A percentile compares a stretch with the other conserved stretches of the same genome.
Evolutionary conservation across 331 rosid genomes (phyloP).

Genomic region (Spiraea crenata): DNA sequence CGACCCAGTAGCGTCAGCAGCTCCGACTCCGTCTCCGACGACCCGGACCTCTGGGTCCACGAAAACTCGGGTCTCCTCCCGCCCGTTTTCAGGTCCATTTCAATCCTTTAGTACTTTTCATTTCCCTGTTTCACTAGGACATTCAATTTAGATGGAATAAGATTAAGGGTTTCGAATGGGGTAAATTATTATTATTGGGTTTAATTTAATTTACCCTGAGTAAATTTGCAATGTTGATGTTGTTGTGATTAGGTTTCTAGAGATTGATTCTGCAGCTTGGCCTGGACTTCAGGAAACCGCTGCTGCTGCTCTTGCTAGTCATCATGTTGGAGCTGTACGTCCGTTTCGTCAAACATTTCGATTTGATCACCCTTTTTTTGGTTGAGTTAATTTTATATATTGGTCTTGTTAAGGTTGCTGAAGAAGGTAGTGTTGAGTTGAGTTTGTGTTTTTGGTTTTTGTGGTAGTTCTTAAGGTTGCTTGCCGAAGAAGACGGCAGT

Average conservation of each 20-base stretch:
- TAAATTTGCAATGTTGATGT: background rate
- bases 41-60: conserved; percentile 83
- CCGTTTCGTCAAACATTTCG: background rate
- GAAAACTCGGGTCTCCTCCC: conserved; percentile 61
- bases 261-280: conserved; percentile 75
- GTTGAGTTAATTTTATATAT: background rate
- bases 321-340: conserved; percentile 84
- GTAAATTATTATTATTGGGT: background rate
- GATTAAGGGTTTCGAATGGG: conserved; percentile 8
- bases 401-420: background rate
- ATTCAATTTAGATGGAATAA: background rate
- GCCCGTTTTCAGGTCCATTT: conserved; percentile 61
- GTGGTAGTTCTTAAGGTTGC: conserved; percentile 71
- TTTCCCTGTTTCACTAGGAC: background rate
- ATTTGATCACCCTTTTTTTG: background rate
- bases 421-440: too few species aligned
- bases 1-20: conserved; percentile 56
- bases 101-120: background rate
- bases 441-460: conserved; percentile 6
- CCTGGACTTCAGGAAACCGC: conserved; percentile 85
- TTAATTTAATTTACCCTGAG: background rate
- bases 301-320: conserved; percentile 50
- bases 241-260: conserved; percentile 54
- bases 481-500: conserved; percentile 52
- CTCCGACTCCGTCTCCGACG: conserved; percentile 62